Conservation (phyloP, 176 grass and related monocot species). For the Triticum aestivum region IWGSC_CS_RefSeq_v2.1 NC_057803.1:637335522-637336021, state of each 20-base stretch:
- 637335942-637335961: constrained; percentile 35
- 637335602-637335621: constrained; percentile 53
- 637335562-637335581: constrained; percentile 7
- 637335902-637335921: constrained; percentile 43
- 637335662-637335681: constrained; percentile 74
- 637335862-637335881: constrained; percentile 68
- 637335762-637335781: constrained; percentile 24
- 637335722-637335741: constrained; percentile 16
- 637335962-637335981: constrained; percentile 48
- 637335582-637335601: constrained; percentile 45
- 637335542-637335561: constrained; percentile 53
- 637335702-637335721: constrained; percentile 29
- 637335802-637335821: constrained; percentile 96
- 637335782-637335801: constrained; percentile 75
- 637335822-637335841: constrained; percentile 64
- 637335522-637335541: constrained; percentile 44
- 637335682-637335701: constrained; percentile 25
- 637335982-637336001: constrained; percentile 40
- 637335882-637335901: constrained; percentile 65
- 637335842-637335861: constrained; percentile 40
- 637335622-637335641: constrained; percentile 77
- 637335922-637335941: constrained; percentile 44
- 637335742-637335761: constrained; percentile 34
- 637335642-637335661: constrained; percentile 84
- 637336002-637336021: constrained; percentile 31